Conservation (phyloP, 2,329 filamentous ascomycete genomes). For the Aspergillus texensis region DNA sequence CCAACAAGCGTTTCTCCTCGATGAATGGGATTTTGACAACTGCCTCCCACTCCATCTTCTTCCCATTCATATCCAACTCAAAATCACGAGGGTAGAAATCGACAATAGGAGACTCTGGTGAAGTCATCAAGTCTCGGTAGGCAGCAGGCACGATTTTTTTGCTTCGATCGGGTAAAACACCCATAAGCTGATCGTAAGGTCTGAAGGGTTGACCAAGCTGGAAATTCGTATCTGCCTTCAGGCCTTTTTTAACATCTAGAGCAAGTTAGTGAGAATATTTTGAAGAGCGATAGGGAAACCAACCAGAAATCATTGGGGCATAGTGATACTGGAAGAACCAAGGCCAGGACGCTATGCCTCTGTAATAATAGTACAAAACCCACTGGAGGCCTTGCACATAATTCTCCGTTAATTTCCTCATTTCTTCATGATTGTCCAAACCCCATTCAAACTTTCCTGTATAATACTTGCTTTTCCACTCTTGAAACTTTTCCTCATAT, state of each 20-base stretch:
- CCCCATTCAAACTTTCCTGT: constrained; percentile 88
- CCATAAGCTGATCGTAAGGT: constrained; percentile 97
- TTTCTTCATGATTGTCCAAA: constrained; percentile 75
- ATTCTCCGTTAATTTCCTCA: constrained; percentile 85
- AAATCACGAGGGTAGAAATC: constrained; percentile 98
- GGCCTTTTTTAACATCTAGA: constrained; percentile 80
- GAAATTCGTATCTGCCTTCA: constrained; percentile 87
- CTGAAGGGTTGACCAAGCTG: constrained; percentile 91
- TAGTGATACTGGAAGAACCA: constrained; percentile 99
- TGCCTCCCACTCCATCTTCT: constrained; percentile 99
- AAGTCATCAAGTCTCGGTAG: constrained; percentile 93
- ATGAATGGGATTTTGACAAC: constrained; percentile 99
- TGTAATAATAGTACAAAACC: constrained; percentile 98
- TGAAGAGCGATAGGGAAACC: not conserved
- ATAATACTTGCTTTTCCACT: constrained; percentile 97
- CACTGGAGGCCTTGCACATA: constrained; percentile 97
- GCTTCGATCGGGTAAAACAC: constrained; percentile 93
- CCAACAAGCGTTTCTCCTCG: constrained; percentile 81
- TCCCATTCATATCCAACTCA: constrained; percentile 98
- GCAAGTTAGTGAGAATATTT: constrained; percentile 23
- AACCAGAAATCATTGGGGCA: constrained; percentile 89
- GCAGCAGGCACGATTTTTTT: constrained; percentile 90
- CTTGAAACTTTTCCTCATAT: constrained; percentile 85
- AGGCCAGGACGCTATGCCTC: constrained; percentile 94
- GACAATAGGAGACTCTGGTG: constrained; percentile 85